Base-by-base conservation (phyloP, 768 basidiomycete genomes). In the Psilocybe tampanensis region DNA sequence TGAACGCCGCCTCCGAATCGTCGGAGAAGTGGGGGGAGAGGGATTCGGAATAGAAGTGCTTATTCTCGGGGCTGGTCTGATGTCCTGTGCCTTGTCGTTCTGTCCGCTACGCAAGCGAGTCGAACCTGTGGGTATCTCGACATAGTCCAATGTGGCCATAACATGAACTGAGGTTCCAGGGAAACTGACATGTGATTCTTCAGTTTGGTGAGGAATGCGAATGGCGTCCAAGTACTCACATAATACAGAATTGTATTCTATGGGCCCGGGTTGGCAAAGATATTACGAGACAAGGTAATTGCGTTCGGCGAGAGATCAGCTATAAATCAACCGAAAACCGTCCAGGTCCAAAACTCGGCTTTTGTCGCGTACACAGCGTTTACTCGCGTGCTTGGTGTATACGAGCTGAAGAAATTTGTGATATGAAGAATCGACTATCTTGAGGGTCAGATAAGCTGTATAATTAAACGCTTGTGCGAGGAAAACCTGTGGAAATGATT, bases 111-210 rank as follows among this genome's bases (percentile, higher is more conserved):
- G 68, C 1, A 82, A 74, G 18, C 75, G 76, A 17, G 74, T 76
- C 9, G 80, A 80, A 6, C 70, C 72, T 8, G 70, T 60, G 1
- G 81, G 80, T 4, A 80, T 62, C 7, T 76, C 72, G 55, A 81
- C 69, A 62, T 83, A 84, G 56, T 81, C 80, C 42, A 85, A 67
- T 8, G 77, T 76, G 11, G 80, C 76, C 81, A 83, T 74, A 47
- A n/a, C n/a, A 23, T 42, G 22, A 39, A 39, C 36, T 13, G 6
- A 8, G 36, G 36, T 39, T 13, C 36, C 15, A 13, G 29, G 29
- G 29, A 8, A 8, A 1, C 21, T 24, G 22, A 23, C 44, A 45
- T 45, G 44, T 45, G 44, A 26, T 45, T 23, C 9, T 26, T 15
- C 7, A n/a, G 36, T 39, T 13, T 3, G 12, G 7, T 15, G 36